Conservation (phyloP, 257 asterid genomes). For the Buddleja alternifolia region DNA sequence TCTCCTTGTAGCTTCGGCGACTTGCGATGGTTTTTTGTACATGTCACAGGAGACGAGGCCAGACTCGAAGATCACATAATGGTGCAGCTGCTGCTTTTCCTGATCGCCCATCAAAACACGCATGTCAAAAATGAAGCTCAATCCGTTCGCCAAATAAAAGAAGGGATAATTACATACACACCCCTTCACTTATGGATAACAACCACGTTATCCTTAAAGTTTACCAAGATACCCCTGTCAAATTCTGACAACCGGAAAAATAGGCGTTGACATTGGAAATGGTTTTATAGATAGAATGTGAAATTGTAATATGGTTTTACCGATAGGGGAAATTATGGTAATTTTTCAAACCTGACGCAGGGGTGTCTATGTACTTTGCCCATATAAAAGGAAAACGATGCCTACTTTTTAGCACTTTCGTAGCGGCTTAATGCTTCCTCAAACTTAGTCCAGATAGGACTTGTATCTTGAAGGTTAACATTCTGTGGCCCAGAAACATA, state of each 20-base stretch:
- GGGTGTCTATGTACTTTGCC: too few relatives aligned
- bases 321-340: too few relatives aligned
- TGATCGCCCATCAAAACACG: conserved; percentile 31
- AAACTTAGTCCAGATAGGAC: conserved; percentile 67
- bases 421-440: conserved; percentile 65
- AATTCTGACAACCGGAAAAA: too few relatives aligned
- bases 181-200: too few relatives aligned
- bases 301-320: too few relatives aligned
- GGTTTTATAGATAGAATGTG: too few relatives aligned
- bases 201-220: too few relatives aligned
- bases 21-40: conserved; percentile 9
- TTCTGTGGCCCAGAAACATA: conserved; percentile 85
- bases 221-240: too few relatives aligned
- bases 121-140: background rate
- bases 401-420: conserved; percentile 56
- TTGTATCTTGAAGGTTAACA: conserved; percentile 71
- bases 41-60: background rate
- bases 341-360: too few relatives aligned
- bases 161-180: too few relatives aligned
- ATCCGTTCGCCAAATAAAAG: background rate
- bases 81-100: conserved; percentile 59
- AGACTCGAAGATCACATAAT: conserved; percentile 57
- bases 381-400: background rate
- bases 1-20: background rate
- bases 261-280: too few relatives aligned